Evolutionary conservation across 2,329 filamentous ascomycete species (phyloP), one percentile per base, ranked within the genome.

Genomic region (Dissoconium aciculare): DNA sequence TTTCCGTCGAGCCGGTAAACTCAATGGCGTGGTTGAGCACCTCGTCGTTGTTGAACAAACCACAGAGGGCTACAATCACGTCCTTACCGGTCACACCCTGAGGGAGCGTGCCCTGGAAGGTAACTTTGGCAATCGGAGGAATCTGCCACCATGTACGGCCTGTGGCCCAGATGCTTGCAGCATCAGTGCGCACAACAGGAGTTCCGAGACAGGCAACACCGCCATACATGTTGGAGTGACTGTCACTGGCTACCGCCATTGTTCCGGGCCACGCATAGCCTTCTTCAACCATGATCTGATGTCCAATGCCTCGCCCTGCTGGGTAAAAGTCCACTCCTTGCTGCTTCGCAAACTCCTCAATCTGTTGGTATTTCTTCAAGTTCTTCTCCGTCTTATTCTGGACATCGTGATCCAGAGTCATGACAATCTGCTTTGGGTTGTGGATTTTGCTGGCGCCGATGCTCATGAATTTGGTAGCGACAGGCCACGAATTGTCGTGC

Each of bases 11-110:
- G 9, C 85, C 87, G 0, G 72, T 74, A 47, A 94, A 93, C 50
- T 95, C 87, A 37, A 95, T 75, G 4, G 74, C 74, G 50, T 93
- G 83, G 58, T 95, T 95, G 10, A 94, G 65, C 0, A 94, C 87
- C 26, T 93, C 82, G 43, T 83, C 78, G 32, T 78, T 72, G 56
- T 80, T 79, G 62, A 95, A 91, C 0, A 93, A 58, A 1, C 79
- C 81, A 44, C 82, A 91, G 1, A 95, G 66, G 1, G 83, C 81
- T 15, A 94, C 70, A 42, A 95, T 95, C 9, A 93, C 79, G 53
- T 95, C 89, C 56, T 98, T 95, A 16, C 84, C 87, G 0, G 78
- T 83, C 1, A 93, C 84, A 8, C 85, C 85, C 1, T 62, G 59
- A 0, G 82, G 85, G 5, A 93, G 60, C 1, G 70, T 56, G 5